Evolutionary conservation across 2,329 filamentous ascomycete genomes (phyloP).

Genomic region (Paecilomyces sp.): DNA sequence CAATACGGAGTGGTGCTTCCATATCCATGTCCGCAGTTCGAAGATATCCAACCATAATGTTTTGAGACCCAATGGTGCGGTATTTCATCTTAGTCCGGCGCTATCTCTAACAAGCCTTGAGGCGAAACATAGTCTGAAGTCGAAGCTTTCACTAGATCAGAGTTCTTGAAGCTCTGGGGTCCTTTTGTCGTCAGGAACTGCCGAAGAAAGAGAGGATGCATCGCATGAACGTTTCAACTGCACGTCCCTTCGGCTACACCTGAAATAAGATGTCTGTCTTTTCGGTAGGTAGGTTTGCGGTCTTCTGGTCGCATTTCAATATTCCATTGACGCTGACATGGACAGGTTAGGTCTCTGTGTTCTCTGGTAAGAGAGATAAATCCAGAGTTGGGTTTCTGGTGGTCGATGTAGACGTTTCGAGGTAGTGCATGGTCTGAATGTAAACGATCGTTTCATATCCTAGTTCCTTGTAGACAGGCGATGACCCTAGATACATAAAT

Average conservation of each 20-base stretch:
- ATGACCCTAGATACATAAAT: neutral
- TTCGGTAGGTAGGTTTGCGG: neutral
- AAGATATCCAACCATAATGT: neutral
- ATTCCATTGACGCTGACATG: neutral
- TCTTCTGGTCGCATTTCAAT: neutral
- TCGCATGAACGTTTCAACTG: neutral
- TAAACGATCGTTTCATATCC: neutral
- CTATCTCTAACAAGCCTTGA: neutral
- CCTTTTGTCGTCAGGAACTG: neutral
- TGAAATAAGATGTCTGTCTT: neutral
- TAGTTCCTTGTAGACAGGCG: neutral
- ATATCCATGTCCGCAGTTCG: neutral
- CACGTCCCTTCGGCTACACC: neutral
- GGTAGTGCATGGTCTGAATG: neutral
- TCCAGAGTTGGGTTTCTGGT: neutral
- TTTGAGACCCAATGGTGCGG: neutral
- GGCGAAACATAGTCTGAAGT: neutral
- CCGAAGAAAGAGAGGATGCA: neutral
- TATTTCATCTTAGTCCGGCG: neutral
- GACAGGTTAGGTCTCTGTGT: neutral
- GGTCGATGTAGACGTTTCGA: neutral
- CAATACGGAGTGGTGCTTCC: neutral
- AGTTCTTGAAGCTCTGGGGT: neutral
- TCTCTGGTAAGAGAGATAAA: neutral
- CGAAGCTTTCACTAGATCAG: neutral